Conservation (phyloP, 768 basidiomycete genomes). For the Suillus bovinus region DNA sequence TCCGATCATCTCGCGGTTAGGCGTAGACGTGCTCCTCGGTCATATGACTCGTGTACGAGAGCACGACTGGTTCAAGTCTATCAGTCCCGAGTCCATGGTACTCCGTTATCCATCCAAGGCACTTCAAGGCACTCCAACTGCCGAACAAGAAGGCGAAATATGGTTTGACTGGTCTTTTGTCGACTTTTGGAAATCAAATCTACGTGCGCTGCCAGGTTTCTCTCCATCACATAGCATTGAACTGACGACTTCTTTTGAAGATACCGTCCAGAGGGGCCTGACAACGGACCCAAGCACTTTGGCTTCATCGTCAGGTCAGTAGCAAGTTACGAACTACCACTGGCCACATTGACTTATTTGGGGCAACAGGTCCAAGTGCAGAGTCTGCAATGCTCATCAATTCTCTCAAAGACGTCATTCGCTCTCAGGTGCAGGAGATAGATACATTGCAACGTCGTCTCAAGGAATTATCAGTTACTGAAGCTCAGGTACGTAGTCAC, state of each 20-base stretch:
- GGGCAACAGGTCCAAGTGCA: conserved; percentile 56
- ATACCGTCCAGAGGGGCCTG: conserved; percentile 75
- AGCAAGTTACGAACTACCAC: not conserved
- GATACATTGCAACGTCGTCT: conserved; percentile 65
- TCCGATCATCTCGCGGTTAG: conserved; percentile 87
- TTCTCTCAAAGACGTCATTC: conserved; percentile 82
- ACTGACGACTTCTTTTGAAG: conserved; percentile 35
- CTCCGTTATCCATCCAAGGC: conserved; percentile 44
- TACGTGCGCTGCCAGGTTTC: conserved; percentile 52
- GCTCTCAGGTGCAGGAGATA: conserved; percentile 79
- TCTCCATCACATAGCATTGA: not conserved
- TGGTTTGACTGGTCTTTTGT: conserved; percentile 99
- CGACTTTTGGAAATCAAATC: conserved; percentile 99
- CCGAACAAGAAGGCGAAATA: conserved; percentile 73
- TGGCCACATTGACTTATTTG: not conserved
- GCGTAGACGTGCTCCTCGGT: conserved; percentile 85
- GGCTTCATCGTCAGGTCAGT: conserved; percentile 59
- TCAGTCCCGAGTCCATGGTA: conserved; percentile 85
- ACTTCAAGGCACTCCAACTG: conserved; percentile 16
- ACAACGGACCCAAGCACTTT: conserved; percentile 66
- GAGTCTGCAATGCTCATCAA: conserved; percentile 82
- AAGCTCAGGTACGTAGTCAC: conserved; percentile 37
- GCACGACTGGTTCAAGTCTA: conserved; percentile 88
- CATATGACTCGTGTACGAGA: conserved; percentile 87
- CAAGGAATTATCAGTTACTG: conserved; percentile 36